Conservation (phyloP, 1,139 yeast genomes). For the Blastobotrys buckinghamii region DNA sequence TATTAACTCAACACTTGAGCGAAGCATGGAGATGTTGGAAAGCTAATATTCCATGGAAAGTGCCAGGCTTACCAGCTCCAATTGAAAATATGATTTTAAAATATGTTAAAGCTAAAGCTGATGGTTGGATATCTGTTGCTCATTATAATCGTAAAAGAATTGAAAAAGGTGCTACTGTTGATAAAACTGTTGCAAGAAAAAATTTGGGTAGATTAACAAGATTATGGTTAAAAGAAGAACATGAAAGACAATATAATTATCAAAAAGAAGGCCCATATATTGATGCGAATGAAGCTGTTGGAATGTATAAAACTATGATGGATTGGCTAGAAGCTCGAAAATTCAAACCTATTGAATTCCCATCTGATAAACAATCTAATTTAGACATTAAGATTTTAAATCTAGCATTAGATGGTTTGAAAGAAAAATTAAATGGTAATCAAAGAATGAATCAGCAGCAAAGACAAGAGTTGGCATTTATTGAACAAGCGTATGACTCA, state of each 20-base stretch:
- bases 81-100: slow-evolving; percentile 80
- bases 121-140: slow-evolving; percentile 93
- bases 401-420: slow-evolving; percentile 81
- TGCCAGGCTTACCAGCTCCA: slow-evolving; percentile 93
- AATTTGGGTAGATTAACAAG: slow-evolving; percentile 88
- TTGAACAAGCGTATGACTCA: slow-evolving; percentile 94
- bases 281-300: slow-evolving; percentile 81
- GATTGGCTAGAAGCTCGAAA: slow-evolving; percentile 87
- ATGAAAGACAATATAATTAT: slow-evolving; percentile 75
- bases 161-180: slow-evolving; percentile 81
- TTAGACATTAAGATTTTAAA: slow-evolving; percentile 78
- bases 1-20: slow-evolving; percentile 86
- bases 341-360: slow-evolving; percentile 87
- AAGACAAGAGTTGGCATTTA: slow-evolving; percentile 85
- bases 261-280: slow-evolving; percentile 86
- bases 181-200: slow-evolving; percentile 89
- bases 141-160: slow-evolving; percentile 89
- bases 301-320: slow-evolving; percentile 80
- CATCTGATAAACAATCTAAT: slow-evolving; percentile 68
- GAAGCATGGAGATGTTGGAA: slow-evolving; percentile 99
- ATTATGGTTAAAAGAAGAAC: slow-evolving; percentile 89
- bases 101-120: slow-evolving; percentile 92
- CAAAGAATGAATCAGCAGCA: slow-evolving; percentile 80
- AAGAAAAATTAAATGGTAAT: slow-evolving; percentile 78
- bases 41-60: slow-evolving; percentile 97